phyloP scores from a whole-genome alignment of 148 eudicot species.

The Agrostemma githago region DNA sequence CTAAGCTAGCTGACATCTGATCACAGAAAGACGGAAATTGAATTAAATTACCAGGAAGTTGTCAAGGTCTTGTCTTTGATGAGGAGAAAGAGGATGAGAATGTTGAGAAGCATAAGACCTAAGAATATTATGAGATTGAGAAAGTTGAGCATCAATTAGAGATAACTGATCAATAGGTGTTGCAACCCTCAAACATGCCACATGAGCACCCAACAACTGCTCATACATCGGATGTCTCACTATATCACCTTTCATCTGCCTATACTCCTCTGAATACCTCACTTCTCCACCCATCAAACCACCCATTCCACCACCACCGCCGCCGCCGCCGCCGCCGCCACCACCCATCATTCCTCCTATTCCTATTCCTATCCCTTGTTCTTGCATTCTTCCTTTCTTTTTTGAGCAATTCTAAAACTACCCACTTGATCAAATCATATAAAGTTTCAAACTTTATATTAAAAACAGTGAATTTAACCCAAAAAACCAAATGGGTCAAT shows the following conservation, averaged over 20 bases:
- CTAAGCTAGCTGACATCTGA: background rate
- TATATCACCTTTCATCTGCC: slow-evolving; percentile 60
- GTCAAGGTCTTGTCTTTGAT: slow-evolving; percentile 85
- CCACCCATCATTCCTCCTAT: slow-evolving; percentile 36
- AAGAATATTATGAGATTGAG: slow-evolving; percentile 61
- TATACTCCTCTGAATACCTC: slow-evolving; percentile 23
- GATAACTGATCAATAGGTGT: slow-evolving; percentile 94
- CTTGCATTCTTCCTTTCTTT: slow-evolving; percentile 46
- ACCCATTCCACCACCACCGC: slow-evolving; percentile 34
- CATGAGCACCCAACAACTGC: slow-evolving; percentile 82
- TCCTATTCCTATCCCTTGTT: slow-evolving; percentile 44
- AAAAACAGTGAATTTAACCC: slow-evolving; percentile 1
- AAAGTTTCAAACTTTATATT: slow-evolving; percentile 2
- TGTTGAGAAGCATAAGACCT: slow-evolving; percentile 59
- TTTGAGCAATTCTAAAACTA: background rate
- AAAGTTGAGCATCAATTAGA: slow-evolving; percentile 67
- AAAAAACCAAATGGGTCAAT: slow-evolving; percentile 12
- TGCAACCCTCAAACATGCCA: slow-evolving; percentile 77
- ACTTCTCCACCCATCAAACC: slow-evolving; percentile 32
- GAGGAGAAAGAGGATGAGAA: slow-evolving; percentile 50
- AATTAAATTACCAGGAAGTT: slow-evolving; percentile 54
- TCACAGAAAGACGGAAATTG: background rate
- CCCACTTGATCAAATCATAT: background rate
- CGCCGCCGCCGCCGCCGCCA: slow-evolving; percentile 20
- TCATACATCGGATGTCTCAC: slow-evolving; percentile 74